Evolutionary conservation across 495 filamentous ascomycete species (phyloP), one percentile per base, ranked within the genome.

Genomic region (Lasiosphaeria miniovina): DNA sequence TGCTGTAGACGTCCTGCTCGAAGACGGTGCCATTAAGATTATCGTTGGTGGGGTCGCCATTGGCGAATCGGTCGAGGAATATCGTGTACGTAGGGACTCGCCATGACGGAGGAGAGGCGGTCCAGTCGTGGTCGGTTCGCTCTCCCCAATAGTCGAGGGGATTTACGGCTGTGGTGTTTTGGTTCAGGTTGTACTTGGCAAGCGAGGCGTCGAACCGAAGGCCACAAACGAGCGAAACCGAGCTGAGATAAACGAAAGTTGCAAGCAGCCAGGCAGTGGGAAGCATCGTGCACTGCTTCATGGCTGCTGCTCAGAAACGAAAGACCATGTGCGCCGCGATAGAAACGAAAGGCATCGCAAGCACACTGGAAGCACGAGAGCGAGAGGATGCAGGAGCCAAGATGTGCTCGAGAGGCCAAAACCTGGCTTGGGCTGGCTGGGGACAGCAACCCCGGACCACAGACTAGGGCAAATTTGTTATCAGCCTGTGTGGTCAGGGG

Each of bases 31-130:
- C 84, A 67, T 90, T 90, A 17, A 80, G 77, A 63, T 89, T 82
- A 63, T 90, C 85, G 65, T 90, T 90, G 0, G 79, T 76, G 1
- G 87, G 87, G 57, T 90, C 83, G 6, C 87, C 87, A 61, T 90
- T 88, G 52, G 84, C 87, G 59, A 84, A 88, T 38, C 86, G 75
- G 66, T 90, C 87, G 7, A 89, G 74, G 58, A 88, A 86, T 34
- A 89, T 68, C 3, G 85, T 85, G 65, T 89, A 90, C 57, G 88
- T 82, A 1, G 87, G 87, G 60, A 90, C 83, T 10, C 85, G 78
- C 87, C 88, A 90, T 64, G 85, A 86, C 1, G 74, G 68, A 0
- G 88, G 88, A 2, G 88, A 90, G 0, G 83, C 79, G 36, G 74
- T 71, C 64, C 81, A 88, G 15, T 66, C 64, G 63, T 62, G 60